phyloP scores from a whole-genome alignment of 805 yeast species.

The Saccharomycopsis amapae region DNA sequence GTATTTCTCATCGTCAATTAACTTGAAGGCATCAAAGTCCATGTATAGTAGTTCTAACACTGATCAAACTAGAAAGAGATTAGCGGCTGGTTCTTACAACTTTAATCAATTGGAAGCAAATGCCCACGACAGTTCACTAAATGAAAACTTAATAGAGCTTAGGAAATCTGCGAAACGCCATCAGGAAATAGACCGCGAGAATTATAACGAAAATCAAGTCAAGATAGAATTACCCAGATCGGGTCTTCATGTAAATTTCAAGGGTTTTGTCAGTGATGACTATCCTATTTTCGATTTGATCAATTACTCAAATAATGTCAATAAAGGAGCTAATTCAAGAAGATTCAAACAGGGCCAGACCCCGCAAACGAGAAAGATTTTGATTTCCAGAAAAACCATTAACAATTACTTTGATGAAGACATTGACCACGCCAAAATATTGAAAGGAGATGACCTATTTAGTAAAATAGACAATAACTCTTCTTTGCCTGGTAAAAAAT shows the following conservation, averaged over 20 bases:
- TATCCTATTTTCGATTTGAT: slow-evolving; percentile 21
- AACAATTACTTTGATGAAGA: slow-evolving; percentile 49
- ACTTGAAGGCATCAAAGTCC: slow-evolving; percentile 20
- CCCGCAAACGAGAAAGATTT: slow-evolving; percentile 16
- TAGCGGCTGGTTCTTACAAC: slow-evolving; percentile 22
- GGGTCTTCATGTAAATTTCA: slow-evolving; percentile 17
- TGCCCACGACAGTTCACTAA: slow-evolving; percentile 15
- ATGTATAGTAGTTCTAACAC: slow-evolving; percentile 20
- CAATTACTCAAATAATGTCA: slow-evolving; percentile 16
- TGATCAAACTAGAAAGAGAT: slow-evolving; percentile 17
- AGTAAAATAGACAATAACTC: slow-evolving; percentile 7
- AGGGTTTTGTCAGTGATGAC: slow-evolving; percentile 13
- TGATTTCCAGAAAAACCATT: slow-evolving; percentile 35
- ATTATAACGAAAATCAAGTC: slow-evolving; percentile 11
- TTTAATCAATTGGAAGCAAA: slow-evolving; percentile 19
- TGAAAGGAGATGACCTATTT: slow-evolving; percentile 13
- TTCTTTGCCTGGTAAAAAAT: slow-evolving; percentile 19
- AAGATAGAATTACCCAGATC: slow-evolving; percentile 20
- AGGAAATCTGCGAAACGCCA: slow-evolving; percentile 18
- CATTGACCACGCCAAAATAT: slow-evolving; percentile 48
- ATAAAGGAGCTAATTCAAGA: slow-evolving; percentile 4
- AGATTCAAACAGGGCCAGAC: slow-evolving; percentile 18
- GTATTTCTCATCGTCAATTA: slow-evolving; percentile 21
- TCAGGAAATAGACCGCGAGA: slow-evolving; percentile 20
- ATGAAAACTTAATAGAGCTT: slow-evolving; percentile 17